Percentiles rank a stretch among this genome's conserved stretches.
These are phyloP conservation scores for Chaetomium strumarium DNA, from an alignment of 2,329 filamentous ascomycete genomes.

Conservation along the genomic window DNA sequence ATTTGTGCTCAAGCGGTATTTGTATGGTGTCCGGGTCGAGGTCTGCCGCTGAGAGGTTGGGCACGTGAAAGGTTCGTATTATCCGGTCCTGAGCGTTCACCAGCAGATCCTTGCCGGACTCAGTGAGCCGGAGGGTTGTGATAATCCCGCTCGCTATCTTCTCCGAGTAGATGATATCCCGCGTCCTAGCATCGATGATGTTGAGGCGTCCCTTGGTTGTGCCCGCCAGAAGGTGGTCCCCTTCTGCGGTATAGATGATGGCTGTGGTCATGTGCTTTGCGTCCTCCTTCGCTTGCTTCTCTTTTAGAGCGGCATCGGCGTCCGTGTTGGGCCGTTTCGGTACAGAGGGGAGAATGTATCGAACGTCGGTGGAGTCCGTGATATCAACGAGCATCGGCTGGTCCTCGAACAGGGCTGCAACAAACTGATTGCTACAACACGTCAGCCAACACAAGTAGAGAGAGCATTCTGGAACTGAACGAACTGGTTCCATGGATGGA, in stretches of 20 bases:
- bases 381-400: slow-evolving; percentile 84
- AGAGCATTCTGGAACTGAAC: slow-evolving; percentile 24
- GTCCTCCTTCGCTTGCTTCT: slow-evolving; percentile 86
- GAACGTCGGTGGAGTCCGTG: slow-evolving; percentile 61
- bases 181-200: slow-evolving; percentile 78
- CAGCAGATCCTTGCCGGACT: slow-evolving; percentile 79
- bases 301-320: slow-evolving; percentile 61
- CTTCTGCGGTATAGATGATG: slow-evolving; percentile 77
- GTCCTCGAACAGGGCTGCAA: slow-evolving; percentile 89
- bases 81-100: slow-evolving; percentile 93
- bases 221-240: slow-evolving; percentile 83
- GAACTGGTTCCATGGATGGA: slow-evolving; percentile 86
- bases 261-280: slow-evolving; percentile 93
- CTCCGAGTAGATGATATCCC: slow-evolving; percentile 80
- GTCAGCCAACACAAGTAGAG: slow-evolving; percentile 19
- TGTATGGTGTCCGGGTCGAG: slow-evolving; percentile 81
- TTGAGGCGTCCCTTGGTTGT: slow-evolving; percentile 97
- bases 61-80: slow-evolving; percentile 85
- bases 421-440: slow-evolving; percentile 65
- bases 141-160: slow-evolving; percentile 84
- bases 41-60: slow-evolving; percentile 62
- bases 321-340: slow-evolving; percentile 69
- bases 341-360: slow-evolving; percentile 72
- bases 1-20: slow-evolving; percentile 92
- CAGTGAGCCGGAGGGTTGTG: slow-evolving; percentile 77